Percentiles rank a stretch among this genome's conserved stretches.
Conservation (phyloP, 805 yeast species). For the Diddensiella santjacobensis region DNA sequence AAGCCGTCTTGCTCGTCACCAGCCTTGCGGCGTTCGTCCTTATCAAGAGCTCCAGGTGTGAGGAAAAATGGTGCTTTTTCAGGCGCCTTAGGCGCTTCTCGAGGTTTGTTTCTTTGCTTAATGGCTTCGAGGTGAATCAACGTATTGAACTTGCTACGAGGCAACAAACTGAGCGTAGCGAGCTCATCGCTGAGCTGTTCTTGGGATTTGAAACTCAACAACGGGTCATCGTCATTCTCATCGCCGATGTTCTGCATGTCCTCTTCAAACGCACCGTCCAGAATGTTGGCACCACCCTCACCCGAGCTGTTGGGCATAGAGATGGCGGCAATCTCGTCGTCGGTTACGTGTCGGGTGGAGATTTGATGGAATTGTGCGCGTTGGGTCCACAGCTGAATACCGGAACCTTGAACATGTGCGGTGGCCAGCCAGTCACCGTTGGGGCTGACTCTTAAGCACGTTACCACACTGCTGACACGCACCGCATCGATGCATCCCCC, state of each 20-base stretch:
- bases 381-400: slow-evolving; percentile 90
- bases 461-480: slow-evolving; percentile 70
- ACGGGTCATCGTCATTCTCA: slow-evolving; percentile 30
- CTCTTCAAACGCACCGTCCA: slow-evolving; percentile 72
- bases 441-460: slow-evolving; percentile 76
- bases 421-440: slow-evolving; percentile 89
- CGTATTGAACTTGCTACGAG: slow-evolving; percentile 76
- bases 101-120: slow-evolving; percentile 83
- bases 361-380: slow-evolving; percentile 77
- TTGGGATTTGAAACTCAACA: slow-evolving; percentile 33
- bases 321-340: slow-evolving; percentile 50
- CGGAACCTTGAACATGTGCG: slow-evolving; percentile 84
- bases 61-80: slow-evolving; percentile 81
- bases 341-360: slow-evolving; percentile 65
- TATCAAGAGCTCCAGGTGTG: slow-evolving; percentile 52
- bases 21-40: slow-evolving; percentile 28
- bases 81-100: slow-evolving; percentile 81
- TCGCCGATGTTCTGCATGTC: slow-evolving; percentile 37
- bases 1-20: slow-evolving; percentile 27
- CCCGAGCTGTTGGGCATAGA: slow-evolving; percentile 75
- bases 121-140: slow-evolving; percentile 78
- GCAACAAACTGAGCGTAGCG: slow-evolving; percentile 70
- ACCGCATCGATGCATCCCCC: slow-evolving; percentile 97
- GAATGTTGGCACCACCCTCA: slow-evolving; percentile 63
- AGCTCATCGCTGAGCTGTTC: slow-evolving; percentile 60